Percentiles rank a stretch among this genome's conserved stretches.
Evolutionary conservation across 2,329 filamentous ascomycete species (phyloP).

Genomic region (Penicillium sp.): DNA sequence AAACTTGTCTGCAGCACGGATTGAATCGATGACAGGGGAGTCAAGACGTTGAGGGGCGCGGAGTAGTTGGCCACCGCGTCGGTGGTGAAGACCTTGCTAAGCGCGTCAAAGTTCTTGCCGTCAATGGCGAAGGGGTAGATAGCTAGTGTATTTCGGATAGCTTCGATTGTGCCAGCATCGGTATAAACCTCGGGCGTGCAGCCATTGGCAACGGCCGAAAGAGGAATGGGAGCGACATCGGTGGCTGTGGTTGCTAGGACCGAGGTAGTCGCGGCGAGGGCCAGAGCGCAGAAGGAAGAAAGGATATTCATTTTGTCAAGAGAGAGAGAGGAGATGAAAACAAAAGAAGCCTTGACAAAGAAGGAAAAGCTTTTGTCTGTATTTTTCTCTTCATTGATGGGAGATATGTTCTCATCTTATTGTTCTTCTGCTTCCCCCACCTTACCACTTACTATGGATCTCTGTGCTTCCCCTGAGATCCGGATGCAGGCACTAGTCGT

Average conservation of each 20-base stretch:
- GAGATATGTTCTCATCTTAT: neutral
- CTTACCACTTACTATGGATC: neutral
- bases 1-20: constrained; percentile 11
- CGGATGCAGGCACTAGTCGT: neutral
- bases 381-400: neutral
- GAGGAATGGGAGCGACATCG: constrained; percentile 4
- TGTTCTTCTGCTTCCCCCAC: neutral
- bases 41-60: constrained; percentile 21
- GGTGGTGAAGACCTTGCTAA: constrained; percentile 15
- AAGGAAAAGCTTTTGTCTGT: neutral
- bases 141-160: constrained; percentile 14
- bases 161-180: constrained; percentile 14
- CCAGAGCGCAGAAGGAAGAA: neutral
- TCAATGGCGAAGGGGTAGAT: constrained; percentile 15
- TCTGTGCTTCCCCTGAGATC: neutral
- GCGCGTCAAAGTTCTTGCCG: constrained; percentile 14
- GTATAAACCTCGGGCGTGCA: constrained; percentile 7
- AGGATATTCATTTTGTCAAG: constrained; percentile 9
- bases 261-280: neutral
- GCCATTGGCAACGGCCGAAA: constrained; percentile 2
- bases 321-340: neutral
- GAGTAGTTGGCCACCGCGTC: constrained; percentile 23
- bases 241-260: constrained; percentile 3
- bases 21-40: constrained; percentile 17
- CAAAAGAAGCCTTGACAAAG: neutral